Conservation (phyloP, 208 protist species). For the Leishmania aethiopica region DNA sequence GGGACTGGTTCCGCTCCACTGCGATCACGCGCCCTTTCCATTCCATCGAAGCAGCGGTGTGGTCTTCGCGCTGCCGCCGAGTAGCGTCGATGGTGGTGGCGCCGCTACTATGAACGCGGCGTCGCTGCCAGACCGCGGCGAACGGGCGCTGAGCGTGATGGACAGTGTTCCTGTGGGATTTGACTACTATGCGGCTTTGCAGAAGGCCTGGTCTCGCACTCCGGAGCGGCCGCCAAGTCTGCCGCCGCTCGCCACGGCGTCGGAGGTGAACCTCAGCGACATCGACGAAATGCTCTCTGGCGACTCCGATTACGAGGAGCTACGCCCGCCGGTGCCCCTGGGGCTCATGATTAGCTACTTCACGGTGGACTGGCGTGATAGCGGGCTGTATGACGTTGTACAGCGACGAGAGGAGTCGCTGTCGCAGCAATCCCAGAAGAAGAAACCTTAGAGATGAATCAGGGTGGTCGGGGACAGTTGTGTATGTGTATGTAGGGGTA, state of each 20-base stretch:
- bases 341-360: slow-evolving; percentile 67
- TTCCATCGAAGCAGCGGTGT: slow-evolving; percentile 31
- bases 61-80: slow-evolving; percentile 17
- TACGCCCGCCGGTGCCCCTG: slow-evolving; percentile 63
- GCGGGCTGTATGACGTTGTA: slow-evolving; percentile 58
- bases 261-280: slow-evolving; percentile 27
- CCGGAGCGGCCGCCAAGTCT: slow-evolving; percentile 27
- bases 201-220: slow-evolving; percentile 28
- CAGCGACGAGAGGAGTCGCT: slow-evolving; percentile 26
- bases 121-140: neutral
- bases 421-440: slow-evolving; percentile 6
- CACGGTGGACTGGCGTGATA: slow-evolving; percentile 66
- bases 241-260: slow-evolving; percentile 26
- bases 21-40: slow-evolving; percentile 31
- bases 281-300: slow-evolving; percentile 32
- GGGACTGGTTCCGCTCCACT: slow-evolving; percentile 30
- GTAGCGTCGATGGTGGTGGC: neutral
- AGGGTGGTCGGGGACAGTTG: neutral
- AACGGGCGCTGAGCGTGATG: neutral
- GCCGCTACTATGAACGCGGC: neutral
- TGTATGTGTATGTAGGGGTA: neutral
- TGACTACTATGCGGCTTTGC: slow-evolving; percentile 34
- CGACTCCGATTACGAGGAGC: slow-evolving; percentile 31
- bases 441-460: neutral
- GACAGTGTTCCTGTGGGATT: slow-evolving; percentile 22